Evolutionary conservation across 257 asterid species (phyloP).

Genomic region (Lantana camara): DNA sequence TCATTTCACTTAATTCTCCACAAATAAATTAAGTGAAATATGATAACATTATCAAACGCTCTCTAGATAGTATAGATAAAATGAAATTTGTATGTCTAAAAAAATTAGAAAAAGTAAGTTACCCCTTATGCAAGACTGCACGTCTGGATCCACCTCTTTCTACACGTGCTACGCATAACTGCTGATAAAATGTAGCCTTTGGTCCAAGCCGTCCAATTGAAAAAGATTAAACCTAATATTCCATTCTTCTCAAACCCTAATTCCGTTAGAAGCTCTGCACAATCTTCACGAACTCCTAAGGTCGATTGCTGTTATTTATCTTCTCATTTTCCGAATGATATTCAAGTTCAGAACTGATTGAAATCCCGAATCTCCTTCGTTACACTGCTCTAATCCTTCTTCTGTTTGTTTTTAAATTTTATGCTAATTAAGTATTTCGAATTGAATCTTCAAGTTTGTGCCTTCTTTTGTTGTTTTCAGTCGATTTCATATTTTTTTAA

Average conservation of each 20-base stretch:
- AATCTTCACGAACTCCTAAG: neutral
- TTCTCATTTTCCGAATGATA: neutral
- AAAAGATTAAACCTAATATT: neutral
- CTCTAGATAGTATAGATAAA: too few species aligned
- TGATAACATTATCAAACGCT: too few species aligned
- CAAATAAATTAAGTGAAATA: too few species aligned
- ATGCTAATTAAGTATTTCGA: neutral
- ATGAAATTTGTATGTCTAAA: too few species aligned
- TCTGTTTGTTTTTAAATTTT: too few species aligned
- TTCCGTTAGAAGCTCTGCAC: neutral
- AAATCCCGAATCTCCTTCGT: neutral
- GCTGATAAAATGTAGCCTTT: neutral
- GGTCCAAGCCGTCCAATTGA: neutral
- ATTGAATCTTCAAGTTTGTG: neutral
- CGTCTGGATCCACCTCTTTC: too few species aligned
- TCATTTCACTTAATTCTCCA: too few species aligned
- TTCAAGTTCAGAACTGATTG: neutral
- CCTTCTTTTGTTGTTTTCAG: neutral
- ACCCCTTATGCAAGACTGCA: too few species aligned
- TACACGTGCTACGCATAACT: neutral
- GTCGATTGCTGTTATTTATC: neutral
- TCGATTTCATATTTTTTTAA: neutral
- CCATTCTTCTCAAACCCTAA: slow-evolving; percentile 18
- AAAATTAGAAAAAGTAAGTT: too few species aligned
- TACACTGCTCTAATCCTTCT: neutral